Percentiles rank a stretch among this genome's conserved stretches.
phyloP scores from a whole-genome alignment of 2,329 filamentous ascomycete genomes.

The Daldinia sp. region DNA sequence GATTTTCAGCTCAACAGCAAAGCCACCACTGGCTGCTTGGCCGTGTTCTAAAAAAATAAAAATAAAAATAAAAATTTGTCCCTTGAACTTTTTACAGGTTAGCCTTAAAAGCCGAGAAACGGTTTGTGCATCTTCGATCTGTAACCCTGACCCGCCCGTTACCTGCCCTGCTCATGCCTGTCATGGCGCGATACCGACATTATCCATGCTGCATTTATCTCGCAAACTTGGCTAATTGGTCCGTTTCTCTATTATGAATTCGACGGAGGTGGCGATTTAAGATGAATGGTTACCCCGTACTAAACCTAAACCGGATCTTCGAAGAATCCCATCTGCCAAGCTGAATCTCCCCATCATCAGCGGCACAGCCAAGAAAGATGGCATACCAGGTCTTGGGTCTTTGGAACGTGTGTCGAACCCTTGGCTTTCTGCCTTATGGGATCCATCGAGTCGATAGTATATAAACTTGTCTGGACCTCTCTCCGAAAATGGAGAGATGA shows the following conservation, averaged over 20 bases:
- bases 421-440: neutral
- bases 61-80: too few relatives aligned
- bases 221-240: neutral
- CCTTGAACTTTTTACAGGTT: neutral
- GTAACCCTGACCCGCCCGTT: neutral
- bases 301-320: neutral
- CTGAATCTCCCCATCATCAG: neutral
- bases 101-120: neutral
- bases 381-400: neutral
- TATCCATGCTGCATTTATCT: neutral
- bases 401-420: neutral
- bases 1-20: neutral
- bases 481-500: too few relatives aligned
- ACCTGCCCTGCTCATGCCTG: neutral
- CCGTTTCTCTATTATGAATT: neutral
- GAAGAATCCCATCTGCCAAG: neutral
- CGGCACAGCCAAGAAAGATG: neutral
- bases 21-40: too few relatives aligned
- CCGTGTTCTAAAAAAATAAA: constrained; percentile 1
- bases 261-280: neutral
- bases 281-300: constrained; percentile 7
- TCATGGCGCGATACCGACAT: neutral
- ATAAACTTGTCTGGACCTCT: neutral
- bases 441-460: neutral
- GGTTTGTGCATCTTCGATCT: neutral